Conservation (phyloP, 169 alveolate genomes). For the Plasmodium gaboni region DNA sequence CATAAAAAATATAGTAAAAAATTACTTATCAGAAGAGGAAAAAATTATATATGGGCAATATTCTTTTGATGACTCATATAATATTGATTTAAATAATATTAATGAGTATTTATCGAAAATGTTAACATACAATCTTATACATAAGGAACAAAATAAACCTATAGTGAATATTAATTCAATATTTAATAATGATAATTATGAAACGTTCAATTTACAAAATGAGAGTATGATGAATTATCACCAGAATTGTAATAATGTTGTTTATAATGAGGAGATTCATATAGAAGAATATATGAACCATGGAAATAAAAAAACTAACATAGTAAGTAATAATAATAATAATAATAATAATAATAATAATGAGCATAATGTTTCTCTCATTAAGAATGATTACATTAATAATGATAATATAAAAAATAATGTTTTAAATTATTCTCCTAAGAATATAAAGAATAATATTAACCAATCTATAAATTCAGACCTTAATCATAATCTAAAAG, state of each 20-base stretch:
- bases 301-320: background rate
- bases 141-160: background rate
- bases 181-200: background rate
- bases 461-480: background rate
- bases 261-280: background rate
- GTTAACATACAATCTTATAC: slow-evolving; percentile 5
- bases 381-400: background rate
- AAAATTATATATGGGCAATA: slow-evolving; percentile 15
- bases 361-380: background rate
- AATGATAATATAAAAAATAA: background rate
- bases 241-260: background rate
- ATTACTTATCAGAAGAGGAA: slow-evolving; percentile 34
- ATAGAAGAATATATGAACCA: background rate
- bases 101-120: slow-evolving; percentile 21
- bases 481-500: background rate
- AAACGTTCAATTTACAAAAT: background rate
- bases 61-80: slow-evolving; percentile 38
- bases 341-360: background rate
- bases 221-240: background rate
- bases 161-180: background rate
- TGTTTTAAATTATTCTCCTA: background rate
- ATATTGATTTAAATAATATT: slow-evolving; percentile 53
- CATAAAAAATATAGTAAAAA: slow-evolving; percentile 26
- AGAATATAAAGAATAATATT: background rate
- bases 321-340: background rate